Conservation (phyloP, 768 basidiomycete species). For the Boletus vermiculosoides region DNA sequence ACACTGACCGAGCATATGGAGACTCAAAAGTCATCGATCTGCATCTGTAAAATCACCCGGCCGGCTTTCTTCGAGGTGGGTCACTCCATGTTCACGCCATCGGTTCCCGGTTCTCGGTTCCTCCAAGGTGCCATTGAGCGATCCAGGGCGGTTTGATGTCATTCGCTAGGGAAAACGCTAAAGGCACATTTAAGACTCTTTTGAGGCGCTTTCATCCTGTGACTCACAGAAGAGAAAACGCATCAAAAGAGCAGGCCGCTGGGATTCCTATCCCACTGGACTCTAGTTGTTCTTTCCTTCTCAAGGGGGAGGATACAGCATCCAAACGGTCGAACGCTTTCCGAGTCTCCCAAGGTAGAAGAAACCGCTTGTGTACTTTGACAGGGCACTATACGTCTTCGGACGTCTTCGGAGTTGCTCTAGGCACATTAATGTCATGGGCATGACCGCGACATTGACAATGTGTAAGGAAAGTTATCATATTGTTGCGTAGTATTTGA, state of each 20-base stretch:
- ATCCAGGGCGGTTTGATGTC: not conserved
- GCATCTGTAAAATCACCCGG: not conserved
- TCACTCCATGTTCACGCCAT: not conserved
- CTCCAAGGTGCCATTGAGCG: not conserved
- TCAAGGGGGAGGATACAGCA: too few species aligned
- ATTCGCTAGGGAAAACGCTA: not conserved
- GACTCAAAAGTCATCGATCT: too few species aligned
- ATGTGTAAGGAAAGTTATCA: not conserved
- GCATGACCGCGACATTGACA: not conserved
- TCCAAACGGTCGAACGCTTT: not conserved
- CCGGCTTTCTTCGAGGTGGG: not conserved
- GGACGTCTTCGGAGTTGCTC: not conserved
- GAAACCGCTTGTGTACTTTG: not conserved
- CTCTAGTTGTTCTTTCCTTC: not conserved
- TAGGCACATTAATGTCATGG: not conserved
- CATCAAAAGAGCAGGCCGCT: not conserved
- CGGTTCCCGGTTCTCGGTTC: not conserved
- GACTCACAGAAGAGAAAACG: not conserved
- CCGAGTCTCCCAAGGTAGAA: not conserved
- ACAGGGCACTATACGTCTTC: not conserved
- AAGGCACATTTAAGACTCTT: not conserved
- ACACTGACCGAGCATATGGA: too few species aligned
- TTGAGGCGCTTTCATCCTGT: not conserved
- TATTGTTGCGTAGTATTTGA: not conserved
- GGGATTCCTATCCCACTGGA: too few species aligned